phyloP scores from a whole-genome alignment of 331 rosid species.

The Rhamnella rubrinervis region DNA sequence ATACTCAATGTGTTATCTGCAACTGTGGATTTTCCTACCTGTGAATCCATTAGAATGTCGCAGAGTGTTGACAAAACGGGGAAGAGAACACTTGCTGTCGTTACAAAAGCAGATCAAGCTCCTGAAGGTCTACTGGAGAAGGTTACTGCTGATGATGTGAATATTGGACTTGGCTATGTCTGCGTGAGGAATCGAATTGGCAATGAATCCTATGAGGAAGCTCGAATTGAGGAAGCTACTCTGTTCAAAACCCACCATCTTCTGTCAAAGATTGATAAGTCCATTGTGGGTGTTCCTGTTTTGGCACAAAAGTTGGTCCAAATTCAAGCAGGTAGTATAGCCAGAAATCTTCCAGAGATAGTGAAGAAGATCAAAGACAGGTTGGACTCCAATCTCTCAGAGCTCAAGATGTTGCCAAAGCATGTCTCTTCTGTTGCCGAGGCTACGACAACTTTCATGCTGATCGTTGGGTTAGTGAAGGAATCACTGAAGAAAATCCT shows the following conservation, averaged over 20 bases:
- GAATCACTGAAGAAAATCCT: slow-evolving; percentile 12
- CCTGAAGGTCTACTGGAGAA: no score
- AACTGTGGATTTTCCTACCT: no score
- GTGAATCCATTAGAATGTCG: no score
- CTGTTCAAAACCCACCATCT: slow-evolving; percentile 36
- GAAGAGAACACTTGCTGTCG: no score
- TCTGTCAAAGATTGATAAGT: slow-evolving; percentile 43
- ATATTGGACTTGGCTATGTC: no score
- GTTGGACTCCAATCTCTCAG: slow-evolving; percentile 13
- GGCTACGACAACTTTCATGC: slow-evolving; percentile 42
- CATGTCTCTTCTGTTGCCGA: slow-evolving; percentile 35
- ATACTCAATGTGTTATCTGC: background rate
- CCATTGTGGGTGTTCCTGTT: slow-evolving; percentile 55
- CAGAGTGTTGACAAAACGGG: no score
- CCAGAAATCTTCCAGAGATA: slow-evolving; percentile 43
- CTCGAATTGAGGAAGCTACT: slow-evolving; percentile 18
- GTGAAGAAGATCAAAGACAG: slow-evolving; percentile 47
- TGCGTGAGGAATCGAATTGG: no score
- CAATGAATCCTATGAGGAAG: slow-evolving; percentile 10
- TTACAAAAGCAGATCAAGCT: no score
- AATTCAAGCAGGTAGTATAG: slow-evolving; percentile 46
- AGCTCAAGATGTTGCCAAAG: slow-evolving; percentile 36
- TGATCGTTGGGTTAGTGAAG: slow-evolving; percentile 27
- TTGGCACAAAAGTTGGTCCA: slow-evolving; percentile 51
- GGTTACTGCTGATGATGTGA: no score